Evolutionary conservation across 306 rosid genomes (phyloP), one percentile per base, ranked within the genome.

Genomic region (Dalbergia cultrata): DNA sequence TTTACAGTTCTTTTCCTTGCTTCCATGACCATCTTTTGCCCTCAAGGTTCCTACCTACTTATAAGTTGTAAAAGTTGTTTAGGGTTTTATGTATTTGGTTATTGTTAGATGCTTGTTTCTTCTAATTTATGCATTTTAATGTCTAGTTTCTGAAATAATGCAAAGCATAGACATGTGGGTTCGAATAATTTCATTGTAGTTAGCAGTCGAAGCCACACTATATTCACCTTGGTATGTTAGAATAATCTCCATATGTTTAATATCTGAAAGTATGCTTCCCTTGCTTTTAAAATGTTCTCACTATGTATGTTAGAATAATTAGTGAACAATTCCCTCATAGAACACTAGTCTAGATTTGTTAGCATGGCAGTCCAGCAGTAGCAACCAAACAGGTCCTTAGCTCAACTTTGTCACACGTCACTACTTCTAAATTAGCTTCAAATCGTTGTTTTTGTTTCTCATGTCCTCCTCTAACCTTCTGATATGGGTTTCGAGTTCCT

Each of bases 81-180:
- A 47, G 66, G 50, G 66, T 78, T 77, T 35, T 21, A 0, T 62
- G 39, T 17, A 66, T 50, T 77, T 65, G n/a, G 52, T 49, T 59
- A 9, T 67, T 67, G n/a, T 65, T 72, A 31, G 76, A 65, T 80
- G 60, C 59, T 70, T 75, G 31, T 71, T 72, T 57, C 54, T 50
- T 83, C 52, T 71, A 19, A 78, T 64, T 73, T 35, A 70, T 50
- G 74, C 54, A 26, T 78, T 67, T 84, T 84, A 73, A 83, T 63
- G 67, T 76, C 50, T 56, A 45, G 72, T 49, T 69, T 85, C 66
- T 79, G 59, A 67, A 67, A 70, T 22, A 58, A 58, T 84, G 87
- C 97, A 93, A 97, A 86, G 88, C 97, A 93, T 76, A 90, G 97
- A 78, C 97, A 93, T 22, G 97, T 93, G 78, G 97, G 97, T 68